Base-by-base conservation (phyloP, 2,329 filamentous ascomycete species). In the Aspergillus uvarum region DNA sequence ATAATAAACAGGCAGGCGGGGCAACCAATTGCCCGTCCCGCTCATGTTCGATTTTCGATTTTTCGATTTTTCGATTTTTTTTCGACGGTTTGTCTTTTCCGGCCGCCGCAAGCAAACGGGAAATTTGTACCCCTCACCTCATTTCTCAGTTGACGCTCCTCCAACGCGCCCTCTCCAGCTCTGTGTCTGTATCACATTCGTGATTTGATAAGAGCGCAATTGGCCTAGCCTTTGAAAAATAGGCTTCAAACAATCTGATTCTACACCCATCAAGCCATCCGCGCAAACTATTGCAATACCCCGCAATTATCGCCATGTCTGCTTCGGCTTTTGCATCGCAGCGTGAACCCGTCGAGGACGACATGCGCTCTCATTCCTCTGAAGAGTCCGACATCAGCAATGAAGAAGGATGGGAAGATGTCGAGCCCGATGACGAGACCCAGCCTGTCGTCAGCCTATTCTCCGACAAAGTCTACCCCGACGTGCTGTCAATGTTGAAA, bases 381-480 rank as follows among this genome's bases (percentile, higher is more conserved):
- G 74, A 75, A 47, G 76, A 76, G 54, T 80, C 77, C n/a, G 79
- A 82, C 70, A 69, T 79, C 49, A 76, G 79, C 52, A 74, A 77
- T 47, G 81, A 83, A 59, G 82, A 83, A 64, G 82, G 81, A 31
- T 85, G 83, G 83, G 79, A 84, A 71, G 83, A 85, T 73, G 76
- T 82, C 35, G 88, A 90, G 68, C 80, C 82, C 5, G 89, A 91
- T 59, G 80, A 82, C 54, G 84, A 88, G 68, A 80, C 85, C 56
- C 84, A 89, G 26, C 77, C 83, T 21, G 81, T 92, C 59, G 80
- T 89, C 52, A 91, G 89, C 21, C 80, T 93, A 35, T 84, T 92
- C 63, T 87, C 89, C 66, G 83, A 87, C 59, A 79, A 83, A 61
- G 83, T 85, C 42, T 93, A 91, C 70, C 76, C 84, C 7, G 85